Evolutionary conservation across 2,329 filamentous ascomycete species (phyloP), one percentile per base, ranked within the genome.

Genomic region (Talaromyces sp.): DNA sequence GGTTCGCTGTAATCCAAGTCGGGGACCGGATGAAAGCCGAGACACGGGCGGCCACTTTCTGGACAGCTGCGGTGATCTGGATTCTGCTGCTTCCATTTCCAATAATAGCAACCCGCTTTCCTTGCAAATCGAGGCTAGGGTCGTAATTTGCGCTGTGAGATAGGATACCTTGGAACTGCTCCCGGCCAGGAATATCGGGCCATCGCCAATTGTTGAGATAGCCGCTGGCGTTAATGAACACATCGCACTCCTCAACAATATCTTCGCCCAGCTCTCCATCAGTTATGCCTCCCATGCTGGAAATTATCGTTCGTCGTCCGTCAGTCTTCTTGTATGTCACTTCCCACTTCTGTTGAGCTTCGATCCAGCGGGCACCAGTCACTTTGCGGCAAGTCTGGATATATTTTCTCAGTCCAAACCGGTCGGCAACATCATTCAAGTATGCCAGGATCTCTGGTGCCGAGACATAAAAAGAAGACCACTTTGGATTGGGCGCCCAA

Each of bases 161-260:
- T 5, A 80, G 67, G 24, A 72, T 68, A 8, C 79, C 79, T 58
- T 78, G 70, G 68, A 83, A 84, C 9, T 69, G 69, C 6, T 80
- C 71, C 8, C 79, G 72, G 1, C 81, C 82, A 3, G 71, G 69
- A 13, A 83, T 77, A 56, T 79, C 72, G 7, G 80, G 79, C 74
- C 76, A 81, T 58, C 75, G 74, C 75, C 71, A 79, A 47, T 71
- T 70, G 61, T 75, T 75, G 19, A 75, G 65, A 41, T 73, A 65
- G 61, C 79, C 79, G 19, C 67, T 64, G 69, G 2, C 69, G 69
- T 57, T 72, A 70, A 74, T 65, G 9, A 73, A 56, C 9, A 35
- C 33, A 35, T 35, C 33, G 33, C 33, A 35, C 33, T 35, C 33
- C 33, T 35, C 33, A 35, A 35, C 33, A 35, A 35, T 35, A 35